These are phyloP conservation scores for Pelargonium australe DNA, from an alignment of 441 rosid genomes.

Conservation along the genomic window DNA sequence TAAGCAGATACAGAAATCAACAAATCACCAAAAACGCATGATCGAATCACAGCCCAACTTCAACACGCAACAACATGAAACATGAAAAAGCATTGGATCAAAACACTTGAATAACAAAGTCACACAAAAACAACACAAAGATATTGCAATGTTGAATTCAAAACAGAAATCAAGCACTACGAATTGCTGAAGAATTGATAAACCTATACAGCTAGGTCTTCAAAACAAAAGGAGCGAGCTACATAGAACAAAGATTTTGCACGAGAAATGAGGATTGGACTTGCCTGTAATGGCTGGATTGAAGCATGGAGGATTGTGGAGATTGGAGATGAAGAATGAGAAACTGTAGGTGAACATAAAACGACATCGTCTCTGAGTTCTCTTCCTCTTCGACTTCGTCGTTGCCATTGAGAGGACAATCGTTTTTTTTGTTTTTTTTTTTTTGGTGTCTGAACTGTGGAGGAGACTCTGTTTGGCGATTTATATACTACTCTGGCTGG, in stretches of 20 bases:
- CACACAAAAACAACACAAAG: not conserved
- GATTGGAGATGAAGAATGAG: not conserved
- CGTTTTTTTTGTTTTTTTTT: not conserved
- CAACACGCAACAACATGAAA: not conserved
- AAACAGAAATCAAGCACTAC: not conserved
- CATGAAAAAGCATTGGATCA: not conserved
- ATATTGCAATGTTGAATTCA: not conserved
- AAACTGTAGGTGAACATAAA: not conserved
- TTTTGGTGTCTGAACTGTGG: not conserved
- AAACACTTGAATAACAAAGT: not conserved
- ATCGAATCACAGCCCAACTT: not conserved
- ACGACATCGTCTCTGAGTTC: not conserved
- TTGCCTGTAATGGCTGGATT: constrained; percentile 2
- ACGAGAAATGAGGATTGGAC: not conserved
- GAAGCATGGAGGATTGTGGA: constrained; percentile 1
- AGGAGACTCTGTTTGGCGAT: not conserved
- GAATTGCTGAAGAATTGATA: not conserved
- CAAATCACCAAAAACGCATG: not conserved
- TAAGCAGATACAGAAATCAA: not conserved
- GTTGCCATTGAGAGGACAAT: not conserved
- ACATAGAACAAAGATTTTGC: not conserved
- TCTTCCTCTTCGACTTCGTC: not conserved
- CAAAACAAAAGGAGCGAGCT: not conserved
- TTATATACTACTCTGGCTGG: not conserved
- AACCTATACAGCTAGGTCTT: not conserved